Base-by-base conservation (phyloP, 176 grass and related monocot genomes). In the maize (Zea mays) region DNA sequence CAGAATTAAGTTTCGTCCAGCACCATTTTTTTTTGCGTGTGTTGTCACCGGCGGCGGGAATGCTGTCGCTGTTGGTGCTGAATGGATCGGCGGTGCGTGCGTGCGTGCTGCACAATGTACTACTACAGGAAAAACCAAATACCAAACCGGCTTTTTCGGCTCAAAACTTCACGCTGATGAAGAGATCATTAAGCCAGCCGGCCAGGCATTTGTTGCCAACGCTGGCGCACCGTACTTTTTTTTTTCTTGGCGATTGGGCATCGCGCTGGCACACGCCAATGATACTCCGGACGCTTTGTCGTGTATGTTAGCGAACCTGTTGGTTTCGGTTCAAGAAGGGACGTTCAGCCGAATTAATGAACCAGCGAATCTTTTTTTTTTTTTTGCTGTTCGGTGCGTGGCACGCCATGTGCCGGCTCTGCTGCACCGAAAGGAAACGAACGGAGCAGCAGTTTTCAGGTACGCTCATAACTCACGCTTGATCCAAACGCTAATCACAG, bases 341-440 rank as follows among this genome's bases (percentile, higher is more conserved):
- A 60, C 10, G 1, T 33, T 27, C 45, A 41, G 34, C 15, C 55
- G 13, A 15, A 46, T 54, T 0, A 43, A 39, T 39, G 51, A 55
- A 55, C 0, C 16, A 41, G 81, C 50, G 33, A 39, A 39, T 39
- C 38, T 39, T 39, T 39, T 4, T 0, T 27, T 39, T 39, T 39
- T 4, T 0, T 27, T 27, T 39, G 38, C 38, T 39, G 76, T 71
- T 84, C 0, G 81, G 70, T 55, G 46, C 70, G 68, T 69, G 71
- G 36, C 86, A 81, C 34, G 71, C 76, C 86, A 84, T 88, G 77
- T 84, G 86, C 81, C 33, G 6, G 19, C 46, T 76, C 49, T 8
- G 71, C 8, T 14, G 15, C 62, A 8, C n/a, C 19, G 68, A 79
- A 39, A 39, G 38, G 38, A 39, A 39, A 39, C 38, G 3, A 39